Conservation (phyloP, 352 stramenopile genomes). For the Stramenopiles sp. region DNA sequence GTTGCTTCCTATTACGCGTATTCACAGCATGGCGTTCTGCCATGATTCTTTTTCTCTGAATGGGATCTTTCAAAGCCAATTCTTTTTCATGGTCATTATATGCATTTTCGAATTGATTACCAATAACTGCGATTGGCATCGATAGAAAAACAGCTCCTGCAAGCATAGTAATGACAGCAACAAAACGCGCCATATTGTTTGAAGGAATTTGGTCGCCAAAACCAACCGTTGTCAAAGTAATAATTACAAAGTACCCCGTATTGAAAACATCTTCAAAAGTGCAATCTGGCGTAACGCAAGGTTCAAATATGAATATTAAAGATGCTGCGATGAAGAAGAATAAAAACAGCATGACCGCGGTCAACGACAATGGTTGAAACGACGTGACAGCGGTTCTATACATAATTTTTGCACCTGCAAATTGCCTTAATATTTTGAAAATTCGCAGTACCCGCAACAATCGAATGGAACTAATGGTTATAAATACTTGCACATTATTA, state of each 20-base stretch:
- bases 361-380: neutral
- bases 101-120: slow-evolving; percentile 12
- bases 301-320: neutral
- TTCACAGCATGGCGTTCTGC: no score
- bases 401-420: neutral
- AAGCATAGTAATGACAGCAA: slow-evolving; percentile 43
- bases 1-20: no score
- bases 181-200: slow-evolving; percentile 38
- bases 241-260: slow-evolving; percentile 28
- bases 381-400: neutral
- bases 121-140: slow-evolving; percentile 66
- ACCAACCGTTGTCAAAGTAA: slow-evolving; percentile 68
- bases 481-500: no score
- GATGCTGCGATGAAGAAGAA: neutral
- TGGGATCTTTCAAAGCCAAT: no score
- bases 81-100: neutral
- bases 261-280: neutral
- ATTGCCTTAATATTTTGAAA: neutral
- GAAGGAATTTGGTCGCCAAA: slow-evolving; percentile 61
- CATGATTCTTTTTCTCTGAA: neutral
- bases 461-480: no score
- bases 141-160: slow-evolving; percentile 57
- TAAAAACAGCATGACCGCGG: neutral
- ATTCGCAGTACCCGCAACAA: no score
- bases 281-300: neutral